phyloP scores from a whole-genome alignment of 768 basidiomycete species.

The Lyophyllum semitale region DNA sequence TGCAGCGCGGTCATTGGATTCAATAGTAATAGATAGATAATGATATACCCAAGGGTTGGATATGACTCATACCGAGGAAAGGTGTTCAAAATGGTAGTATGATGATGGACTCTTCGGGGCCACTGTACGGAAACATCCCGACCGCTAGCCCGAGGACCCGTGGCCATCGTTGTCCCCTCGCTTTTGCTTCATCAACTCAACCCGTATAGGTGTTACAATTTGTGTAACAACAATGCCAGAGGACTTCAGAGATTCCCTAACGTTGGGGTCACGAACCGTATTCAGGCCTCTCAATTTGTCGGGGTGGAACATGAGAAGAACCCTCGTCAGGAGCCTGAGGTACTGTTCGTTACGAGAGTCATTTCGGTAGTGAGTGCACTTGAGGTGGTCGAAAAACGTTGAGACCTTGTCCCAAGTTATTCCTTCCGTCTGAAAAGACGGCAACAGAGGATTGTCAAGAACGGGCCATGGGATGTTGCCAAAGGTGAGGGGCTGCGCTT shows the following conservation, averaged over 20 bases:
- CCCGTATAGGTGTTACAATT: conserved; percentile 59
- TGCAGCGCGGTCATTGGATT: too few relatives aligned
- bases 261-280: conserved; percentile 42
- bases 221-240: conserved; percentile 59
- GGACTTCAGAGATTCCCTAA: conserved; percentile 43
- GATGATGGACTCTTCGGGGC: too few relatives aligned
- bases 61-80: too few relatives aligned
- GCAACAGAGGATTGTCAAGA: not conserved
- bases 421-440: not conserved
- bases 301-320: conserved; percentile 58
- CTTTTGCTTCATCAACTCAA: conserved; percentile 25
- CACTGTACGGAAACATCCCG: too few relatives aligned
- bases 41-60: too few relatives aligned
- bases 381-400: conserved; percentile 47
- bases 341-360: conserved; percentile 49
- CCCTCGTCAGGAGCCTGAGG: conserved; percentile 49
- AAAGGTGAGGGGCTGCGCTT: conserved; percentile 4
- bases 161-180: too few relatives aligned
- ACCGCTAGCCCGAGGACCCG: too few relatives aligned
- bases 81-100: too few relatives aligned
- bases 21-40: too few relatives aligned
- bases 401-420: conserved; percentile 53
- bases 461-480: conserved; percentile 5
- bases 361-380: conserved; percentile 35
- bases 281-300: conserved; percentile 58